Evolutionary conservation across 176 grass and related monocot species (phyloP).

Genomic region (Triticum timopheevii): DNA sequence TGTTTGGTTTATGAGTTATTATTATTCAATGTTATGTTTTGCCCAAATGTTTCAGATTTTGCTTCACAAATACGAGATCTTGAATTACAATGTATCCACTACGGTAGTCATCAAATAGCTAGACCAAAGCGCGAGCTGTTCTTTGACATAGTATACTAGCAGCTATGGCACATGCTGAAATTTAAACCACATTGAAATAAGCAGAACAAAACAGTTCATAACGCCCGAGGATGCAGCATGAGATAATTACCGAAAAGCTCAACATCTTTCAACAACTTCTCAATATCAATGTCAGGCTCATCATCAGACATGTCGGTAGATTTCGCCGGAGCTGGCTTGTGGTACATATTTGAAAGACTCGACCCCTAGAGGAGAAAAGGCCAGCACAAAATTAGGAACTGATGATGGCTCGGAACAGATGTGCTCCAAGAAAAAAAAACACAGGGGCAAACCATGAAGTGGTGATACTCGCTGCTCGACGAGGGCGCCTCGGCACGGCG

Average conservation of each 20-base stretch:
- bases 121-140: neutral
- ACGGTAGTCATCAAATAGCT: neutral
- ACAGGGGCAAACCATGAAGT: slow-evolving; percentile 36
- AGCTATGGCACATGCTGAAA: neutral
- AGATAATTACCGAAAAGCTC: slow-evolving; percentile 72
- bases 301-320: slow-evolving; percentile 48
- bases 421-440: neutral
- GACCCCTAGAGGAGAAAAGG: slow-evolving; percentile 43
- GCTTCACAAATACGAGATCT: neutral
- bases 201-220: neutral
- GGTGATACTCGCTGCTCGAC: slow-evolving; percentile 31
- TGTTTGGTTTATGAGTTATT: neutral
- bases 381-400: neutral
- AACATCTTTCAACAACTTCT: slow-evolving; percentile 77
- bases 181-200: neutral
- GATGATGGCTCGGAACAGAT: neutral
- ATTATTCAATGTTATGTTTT: neutral
- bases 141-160: neutral
- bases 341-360: slow-evolving; percentile 81
- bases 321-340: slow-evolving; percentile 35
- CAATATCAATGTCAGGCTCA: slow-evolving; percentile 77
- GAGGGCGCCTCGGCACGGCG: slow-evolving; percentile 38
- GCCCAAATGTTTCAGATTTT: neutral
- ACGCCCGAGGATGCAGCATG: neutral
- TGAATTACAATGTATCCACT: neutral